Evolutionary conservation across 345 rosid genomes (phyloP), one percentile per base, ranked within the genome.

Genomic region (Ricinus communis): DNA sequence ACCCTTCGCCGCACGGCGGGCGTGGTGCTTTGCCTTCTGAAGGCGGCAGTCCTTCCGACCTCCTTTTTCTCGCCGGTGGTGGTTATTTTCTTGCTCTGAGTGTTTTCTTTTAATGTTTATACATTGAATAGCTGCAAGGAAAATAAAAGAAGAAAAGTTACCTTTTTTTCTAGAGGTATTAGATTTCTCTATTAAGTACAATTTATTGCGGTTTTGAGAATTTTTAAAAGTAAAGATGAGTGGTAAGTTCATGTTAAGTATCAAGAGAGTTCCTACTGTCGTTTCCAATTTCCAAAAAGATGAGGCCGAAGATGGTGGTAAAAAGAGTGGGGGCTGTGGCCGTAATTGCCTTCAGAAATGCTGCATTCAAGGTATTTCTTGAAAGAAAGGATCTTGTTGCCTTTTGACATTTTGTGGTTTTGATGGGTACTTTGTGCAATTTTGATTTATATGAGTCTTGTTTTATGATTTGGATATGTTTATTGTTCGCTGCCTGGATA

Each of bases 1-100:
- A 82, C 89, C 98, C 98, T 84, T 93, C 87, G 85, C 96, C 97
- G 91, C 98, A 96, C 99, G 99, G 99, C 56, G 99, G 99, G 76
- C 98, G 99, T 81, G 99, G 99, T 72, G 98, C 99, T 76, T 84
- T 93, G 90, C 99, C 99, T 71, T 96, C 99, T 66, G 99, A 96
- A 89, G 99, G 99, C 87, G 99, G 99, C 63, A 91, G 97, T 82
- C 99, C 99, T 79, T 96, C 99, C 28, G 99, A 96, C 83, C 98
- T 96, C 81, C 97, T 93, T 83, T 96, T 96, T 83, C 91, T 96
- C 11, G 99, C 99, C 62, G 99, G 99, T 71, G 99, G 99, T 59
- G 99, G 99, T 77, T 62, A 71, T 51, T 25, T 71, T 9, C 73
- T 66, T 22, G 38, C 38, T 33, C 6, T 2, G 38, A 33, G 38